These are phyloP conservation scores for Nicotiana knightiana DNA, from an alignment of 257 asterid genomes.

Conservation along the genomic window DNA sequence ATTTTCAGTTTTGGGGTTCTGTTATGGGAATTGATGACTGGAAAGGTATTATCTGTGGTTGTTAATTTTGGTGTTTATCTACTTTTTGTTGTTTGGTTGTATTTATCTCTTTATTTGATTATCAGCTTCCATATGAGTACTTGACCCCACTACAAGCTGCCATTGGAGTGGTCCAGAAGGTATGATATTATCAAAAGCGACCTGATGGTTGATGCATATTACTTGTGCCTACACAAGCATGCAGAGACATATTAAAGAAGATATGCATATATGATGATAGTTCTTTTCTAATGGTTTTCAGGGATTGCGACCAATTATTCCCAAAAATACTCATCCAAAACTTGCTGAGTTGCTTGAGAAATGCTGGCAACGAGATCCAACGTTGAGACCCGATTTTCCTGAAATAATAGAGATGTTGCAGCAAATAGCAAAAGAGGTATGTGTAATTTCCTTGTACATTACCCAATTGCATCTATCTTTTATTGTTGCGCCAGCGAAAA, in stretches of 20 bases:
- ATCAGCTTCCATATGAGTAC: constrained; percentile 94
- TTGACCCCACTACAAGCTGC: constrained; percentile 99
- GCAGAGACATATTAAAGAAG: neutral
- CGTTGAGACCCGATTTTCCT: constrained; percentile 78
- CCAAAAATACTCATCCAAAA: constrained; percentile 66
- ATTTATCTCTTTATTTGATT: constrained; percentile 5
- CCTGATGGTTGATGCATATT: neutral
- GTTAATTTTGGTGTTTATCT: neutral
- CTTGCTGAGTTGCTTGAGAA: constrained; percentile 82
- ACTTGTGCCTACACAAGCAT: neutral
- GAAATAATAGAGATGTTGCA: constrained; percentile 60
- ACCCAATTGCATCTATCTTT: neutral
- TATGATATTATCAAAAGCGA: constrained; percentile 11
- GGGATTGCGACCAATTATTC: constrained; percentile 89
- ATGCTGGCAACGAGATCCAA: constrained; percentile 94
- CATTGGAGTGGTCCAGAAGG: constrained; percentile 97
- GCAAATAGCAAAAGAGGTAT: constrained; percentile 76
- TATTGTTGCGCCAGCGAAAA: neutral
- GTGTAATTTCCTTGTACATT: neutral
- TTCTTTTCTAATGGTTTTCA: constrained; percentile 14
- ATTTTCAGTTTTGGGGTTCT: constrained; percentile 92
- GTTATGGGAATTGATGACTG: constrained; percentile 86
- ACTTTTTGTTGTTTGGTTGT: neutral
- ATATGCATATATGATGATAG: neutral
- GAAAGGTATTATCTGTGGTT: constrained; percentile 55